Base-by-base conservation (phyloP, 2,329 filamentous ascomycete species). In the Cytospora mali region DNA sequence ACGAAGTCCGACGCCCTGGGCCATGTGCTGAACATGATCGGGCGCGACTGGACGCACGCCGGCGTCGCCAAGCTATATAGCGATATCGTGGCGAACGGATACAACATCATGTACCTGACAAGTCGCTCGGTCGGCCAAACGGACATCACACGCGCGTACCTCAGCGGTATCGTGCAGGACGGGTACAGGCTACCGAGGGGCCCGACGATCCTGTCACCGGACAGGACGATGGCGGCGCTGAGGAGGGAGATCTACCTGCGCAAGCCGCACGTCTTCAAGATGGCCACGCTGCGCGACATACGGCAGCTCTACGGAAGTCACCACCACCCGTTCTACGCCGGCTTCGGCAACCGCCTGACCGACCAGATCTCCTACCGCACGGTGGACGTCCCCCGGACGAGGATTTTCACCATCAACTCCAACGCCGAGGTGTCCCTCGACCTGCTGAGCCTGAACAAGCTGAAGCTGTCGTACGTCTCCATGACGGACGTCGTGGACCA, bases 261-360 rank as follows among this genome's bases (percentile, higher is more conserved):
- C 58, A 98, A 99, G 75, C 96, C 95, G 0, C 93, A 99, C 73
- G 92, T 99, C 9, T 99, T 99, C 85, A 99, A 99, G 77, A 99
- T 99, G 96, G 93, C 95, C 2, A 99, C 95, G 66, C 79, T 99
- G 23, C 88, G 95, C 48, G 95, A 99, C 74, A 98, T 99, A 69
- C 88, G 93, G 72, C 91, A 89, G 63, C 82, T 99, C 0, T 99
- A 97, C 72, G 88, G 87, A 3, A 82, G 86, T 0, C 87, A 90
- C 28, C 81, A 86, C 49, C 92, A 88, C 21, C 94, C 95, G 0
- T 99, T 99, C 72, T 98, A 97, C 71, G 96, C 96, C 13, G 95
- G 95, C 0, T 99, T 98, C 71, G 95, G 96, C 63, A 99, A 99
- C 75, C 88, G 95, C 61, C 83, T 99, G 62, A 99, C 96, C 0